Base-by-base conservation (phyloP, 129 eudicot genomes). In the Kitagawia praeruptora region DNA sequence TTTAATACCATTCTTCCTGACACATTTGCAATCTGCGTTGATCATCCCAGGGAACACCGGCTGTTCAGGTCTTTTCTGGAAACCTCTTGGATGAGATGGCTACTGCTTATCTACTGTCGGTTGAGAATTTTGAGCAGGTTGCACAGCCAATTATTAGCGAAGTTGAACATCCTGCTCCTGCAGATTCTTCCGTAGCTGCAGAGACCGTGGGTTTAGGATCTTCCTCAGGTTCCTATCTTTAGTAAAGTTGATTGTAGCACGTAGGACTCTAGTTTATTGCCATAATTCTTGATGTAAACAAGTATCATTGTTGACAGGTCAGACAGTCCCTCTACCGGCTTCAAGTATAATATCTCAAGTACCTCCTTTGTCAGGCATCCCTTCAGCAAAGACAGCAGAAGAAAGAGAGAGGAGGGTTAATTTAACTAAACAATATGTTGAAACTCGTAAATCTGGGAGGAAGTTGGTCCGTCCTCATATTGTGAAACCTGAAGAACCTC, bases 381-480 rank as follows among this genome's bases (percentile, higher is more conserved):
- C 83, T 53, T 13, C 83, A 41, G 70, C 81, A 34, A 87, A 80
- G 37, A 67, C 69, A 70, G 27, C 80, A 5, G 95, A 87, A 44
- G 97, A 85, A 34, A 88, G 69, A 70, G 89, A 85, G 74, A 91
- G 86, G 81, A 70, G 54, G 42, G 12, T 77, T 2, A 74, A 56
- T 82, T 25, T 80, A 44, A 11, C 15, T 0, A 95, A 78, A 75
- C 72, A 85, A 39, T 84, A 41, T 80, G 58, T 80, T 42, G 93
- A 89, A 42, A 63, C 85, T 2, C 93, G 93, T 47, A 95, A 87
- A 87, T 44, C 80, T 45, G 92, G 87, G 15, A 84, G 99, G 81
- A 92, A 80, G 83, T 81, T 95, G 77, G 89, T 92, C n/a, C 94
- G 99, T 4, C 97, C 98, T 51, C 85, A 82, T 47, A 89, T 88